A percentile compares a stretch with the other conserved stretches of the same genome.
Evolutionary conservation across 345 rosid genomes (phyloP).

Genomic region (Jatropha curcas): DNA sequence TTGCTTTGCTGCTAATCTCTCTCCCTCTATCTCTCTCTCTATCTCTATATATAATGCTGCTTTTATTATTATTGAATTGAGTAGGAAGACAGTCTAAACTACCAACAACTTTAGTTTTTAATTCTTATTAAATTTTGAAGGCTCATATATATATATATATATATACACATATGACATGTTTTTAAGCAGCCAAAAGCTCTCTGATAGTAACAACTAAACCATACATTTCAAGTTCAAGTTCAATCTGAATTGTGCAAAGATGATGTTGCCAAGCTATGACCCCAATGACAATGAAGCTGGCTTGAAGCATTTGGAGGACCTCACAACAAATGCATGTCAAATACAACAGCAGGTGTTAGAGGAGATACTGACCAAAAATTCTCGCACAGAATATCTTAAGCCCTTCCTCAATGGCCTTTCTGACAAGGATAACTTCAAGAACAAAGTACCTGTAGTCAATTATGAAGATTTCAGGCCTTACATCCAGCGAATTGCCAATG

Average conservation of each 20-base stretch:
- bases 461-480: conserved; percentile 73
- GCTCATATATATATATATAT: not conserved
- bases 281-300: conserved; percentile 75
- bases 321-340: conserved; percentile 60
- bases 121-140: not conserved
- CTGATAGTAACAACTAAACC: not conserved
- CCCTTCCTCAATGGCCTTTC: conserved; percentile 47
- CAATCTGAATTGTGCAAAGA: conserved; percentile 21
- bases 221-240: conserved; percentile 9
- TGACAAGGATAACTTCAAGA: conserved; percentile 55
- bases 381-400: conserved; percentile 59
- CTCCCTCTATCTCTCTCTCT: no score
- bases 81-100: conserved; percentile 19
- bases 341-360: conserved; percentile 57
- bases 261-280: conserved; percentile 73
- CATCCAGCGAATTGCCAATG: conserved; percentile 75
- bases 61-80: not conserved
- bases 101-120: not conserved
- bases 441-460: conserved; percentile 72
- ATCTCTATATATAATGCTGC: no score
- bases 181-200: conserved; percentile 20
- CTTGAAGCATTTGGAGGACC: conserved; percentile 65
- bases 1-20: conserved; percentile 12
- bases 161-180: conserved; percentile 18
- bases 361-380: conserved; percentile 60